phyloP scores from a whole-genome alignment of 75 land plant species.

The Sequoiadendron giganteum region DNA sequence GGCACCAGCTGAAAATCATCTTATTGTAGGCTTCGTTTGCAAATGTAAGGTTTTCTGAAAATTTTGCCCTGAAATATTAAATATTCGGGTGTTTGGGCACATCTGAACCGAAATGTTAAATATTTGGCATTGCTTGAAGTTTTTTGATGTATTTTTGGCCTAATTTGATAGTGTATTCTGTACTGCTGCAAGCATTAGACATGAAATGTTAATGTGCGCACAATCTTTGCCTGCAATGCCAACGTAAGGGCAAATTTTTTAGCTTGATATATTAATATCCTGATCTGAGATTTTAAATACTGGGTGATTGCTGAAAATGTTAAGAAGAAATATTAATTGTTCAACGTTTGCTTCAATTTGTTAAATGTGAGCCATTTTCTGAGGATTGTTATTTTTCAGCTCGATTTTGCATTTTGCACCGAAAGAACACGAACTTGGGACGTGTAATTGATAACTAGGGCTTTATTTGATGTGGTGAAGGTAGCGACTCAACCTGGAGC shows the following conservation, averaged over 20 bases:
- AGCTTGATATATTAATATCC: neutral
- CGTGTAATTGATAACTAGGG: neutral
- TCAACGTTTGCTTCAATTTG: neutral
- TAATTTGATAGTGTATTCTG: neutral
- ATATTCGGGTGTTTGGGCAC: neutral
- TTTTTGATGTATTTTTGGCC: neutral
- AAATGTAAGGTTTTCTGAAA: neutral
- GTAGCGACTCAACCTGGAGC: neutral
- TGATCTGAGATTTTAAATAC: neutral
- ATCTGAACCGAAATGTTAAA: neutral
- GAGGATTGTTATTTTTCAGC: neutral
- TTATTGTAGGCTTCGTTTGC: neutral
- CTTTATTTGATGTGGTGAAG: neutral
- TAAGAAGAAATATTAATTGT: neutral
- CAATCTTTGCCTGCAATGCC: neutral
- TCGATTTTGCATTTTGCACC: neutral
- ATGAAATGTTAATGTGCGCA: neutral
- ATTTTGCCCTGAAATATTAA: neutral
- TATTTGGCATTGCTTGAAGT: neutral
- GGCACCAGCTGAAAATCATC: neutral
- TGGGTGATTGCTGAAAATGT: neutral
- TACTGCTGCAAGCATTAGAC: neutral
- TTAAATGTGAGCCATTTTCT: neutral
- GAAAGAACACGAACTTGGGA: neutral
- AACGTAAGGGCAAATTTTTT: too few relatives aligned